Percentiles rank a stretch among this genome's conserved stretches.
phyloP scores from a whole-genome alignment of 2,329 filamentous ascomycete species.

The Botrytis elliptica region DNA sequence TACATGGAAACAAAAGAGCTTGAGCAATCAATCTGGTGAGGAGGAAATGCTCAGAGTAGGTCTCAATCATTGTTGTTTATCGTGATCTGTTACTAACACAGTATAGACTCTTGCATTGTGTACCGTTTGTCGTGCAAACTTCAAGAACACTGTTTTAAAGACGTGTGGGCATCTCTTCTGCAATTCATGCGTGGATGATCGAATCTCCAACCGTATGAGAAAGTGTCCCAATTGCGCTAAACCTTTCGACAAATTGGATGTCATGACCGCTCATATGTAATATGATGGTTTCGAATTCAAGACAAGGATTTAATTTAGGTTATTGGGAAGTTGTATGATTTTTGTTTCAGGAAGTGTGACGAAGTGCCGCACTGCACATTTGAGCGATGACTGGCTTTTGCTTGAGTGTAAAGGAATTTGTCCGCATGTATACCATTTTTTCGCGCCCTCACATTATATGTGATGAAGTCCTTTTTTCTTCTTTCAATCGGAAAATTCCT shows the following conservation, averaged over 20 bases:
- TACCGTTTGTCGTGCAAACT: slow-evolving; percentile 86
- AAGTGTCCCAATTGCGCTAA: slow-evolving; percentile 95
- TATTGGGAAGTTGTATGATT: slow-evolving; percentile 21
- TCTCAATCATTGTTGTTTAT: slow-evolving; percentile 37
- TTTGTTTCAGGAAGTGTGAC: slow-evolving; percentile 1
- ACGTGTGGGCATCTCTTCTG: slow-evolving; percentile 96
- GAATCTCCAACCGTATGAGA: slow-evolving; percentile 83
- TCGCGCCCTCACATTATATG: slow-evolving; percentile 9
- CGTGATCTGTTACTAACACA: slow-evolving; percentile 39
- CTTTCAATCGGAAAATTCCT: background rate
- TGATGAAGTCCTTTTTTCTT: background rate
- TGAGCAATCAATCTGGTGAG: slow-evolving; percentile 77
- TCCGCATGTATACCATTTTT: slow-evolving; percentile 23
- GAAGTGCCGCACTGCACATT: slow-evolving; percentile 33
- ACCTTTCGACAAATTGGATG: slow-evolving; percentile 86
- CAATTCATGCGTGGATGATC: slow-evolving; percentile 83
- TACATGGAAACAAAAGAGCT: slow-evolving; percentile 77
- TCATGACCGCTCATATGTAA: slow-evolving; percentile 68
- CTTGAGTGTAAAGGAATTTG: slow-evolving; percentile 12
- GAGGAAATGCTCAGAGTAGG: slow-evolving; percentile 84
- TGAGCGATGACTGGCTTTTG: slow-evolving; percentile 27
- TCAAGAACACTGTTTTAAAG: slow-evolving; percentile 92
- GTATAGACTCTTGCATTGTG: slow-evolving; percentile 74
- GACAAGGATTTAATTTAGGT: slow-evolving; percentile 24
- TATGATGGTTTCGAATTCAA: slow-evolving; percentile 14